phyloP scores from a whole-genome alignment of 306 rosid species.

The Astragalus membranaceus region DNA sequence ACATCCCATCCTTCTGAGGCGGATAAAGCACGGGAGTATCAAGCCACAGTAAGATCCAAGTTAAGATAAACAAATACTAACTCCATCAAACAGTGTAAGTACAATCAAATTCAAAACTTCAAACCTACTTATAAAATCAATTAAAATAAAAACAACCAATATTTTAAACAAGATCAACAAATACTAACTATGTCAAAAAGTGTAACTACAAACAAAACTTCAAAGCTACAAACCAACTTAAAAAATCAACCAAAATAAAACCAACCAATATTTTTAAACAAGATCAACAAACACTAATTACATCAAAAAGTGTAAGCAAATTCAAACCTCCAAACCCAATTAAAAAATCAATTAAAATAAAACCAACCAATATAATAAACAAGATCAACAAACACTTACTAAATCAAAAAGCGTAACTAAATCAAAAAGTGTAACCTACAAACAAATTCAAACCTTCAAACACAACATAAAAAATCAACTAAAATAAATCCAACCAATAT shows the following conservation, averaged over 20 bases:
- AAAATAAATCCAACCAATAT: not conserved
- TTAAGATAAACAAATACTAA: constrained; percentile 39
- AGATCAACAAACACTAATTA: constrained; percentile 7
- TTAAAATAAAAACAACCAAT: not conserved
- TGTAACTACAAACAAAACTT: not conserved
- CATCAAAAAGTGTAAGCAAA: not conserved
- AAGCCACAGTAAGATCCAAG: constrained; percentile 53
- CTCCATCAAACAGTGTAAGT: not conserved
- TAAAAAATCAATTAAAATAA: no score
- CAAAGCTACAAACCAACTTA: not conserved
- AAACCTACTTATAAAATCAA: not conserved
- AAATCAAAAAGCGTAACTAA: no score
- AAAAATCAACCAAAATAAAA: not conserved
- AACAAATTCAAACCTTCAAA: no score
- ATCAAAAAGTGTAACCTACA: no score
- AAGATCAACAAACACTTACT: no score
- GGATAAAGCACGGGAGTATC: constrained; percentile 38
- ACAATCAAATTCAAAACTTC: not conserved
- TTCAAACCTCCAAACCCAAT: not conserved
- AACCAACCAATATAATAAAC: no score
- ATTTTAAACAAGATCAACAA: not conserved
- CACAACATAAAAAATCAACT: no score
- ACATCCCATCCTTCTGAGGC: constrained; percentile 42
- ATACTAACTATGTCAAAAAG: constrained; percentile 8
- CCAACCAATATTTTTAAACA: not conserved